Evolutionary conservation across 768 basidiomycete species (phyloP), one percentile per base, ranked within the genome.

Genomic region (Hortiboletus campestris): DNA sequence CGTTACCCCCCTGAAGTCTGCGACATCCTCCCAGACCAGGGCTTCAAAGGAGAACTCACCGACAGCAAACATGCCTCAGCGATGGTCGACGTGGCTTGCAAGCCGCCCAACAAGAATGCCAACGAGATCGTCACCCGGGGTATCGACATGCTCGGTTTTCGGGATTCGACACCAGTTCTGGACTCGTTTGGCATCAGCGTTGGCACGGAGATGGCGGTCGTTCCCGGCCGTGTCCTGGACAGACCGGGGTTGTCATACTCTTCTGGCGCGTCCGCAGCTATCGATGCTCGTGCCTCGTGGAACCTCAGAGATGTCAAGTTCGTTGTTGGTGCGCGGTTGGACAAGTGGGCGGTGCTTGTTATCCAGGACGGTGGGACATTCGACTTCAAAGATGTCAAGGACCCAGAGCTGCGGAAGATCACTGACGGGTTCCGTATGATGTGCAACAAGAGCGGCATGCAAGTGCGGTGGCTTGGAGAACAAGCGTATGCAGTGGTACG

Each of bases 371-470:
- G 78, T 52, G 47, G 53, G 3, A 59, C 75, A 20, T 77, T 78
- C 22, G 87, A 91, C 62, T 91, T 91, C 62, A 31, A 7, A 0
- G 77, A 74, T 4, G 43, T 70, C 4, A 51, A 68, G 4, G 88
- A 91, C 58, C 80, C 79, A 0, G 77, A 76, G 20, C 66, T 91
- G 29, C 56, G 60, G 22, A 43, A 40, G 3, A 72, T 75, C 6
- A 68, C 84, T 4, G 59, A 57, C 0, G 86, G 79, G 0, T 90
- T 92, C 58, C 70, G 73, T 11, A 51, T 66, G 1, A 88, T 84
- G 83, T 92, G 89, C 67, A 68, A 63, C 51, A 78, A 60, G n/a
- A 80, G 81, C 49, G 91, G 90, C 2, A 87, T 92, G 80, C 56
- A 9, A 5, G 78, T 88, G 8, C 9, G 1, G 13, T 28, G 20